These are phyloP conservation scores for Yamadazyma epiphylla DNA, from an alignment of 1,139 yeast genomes.

Conservation along the genomic window DNA sequence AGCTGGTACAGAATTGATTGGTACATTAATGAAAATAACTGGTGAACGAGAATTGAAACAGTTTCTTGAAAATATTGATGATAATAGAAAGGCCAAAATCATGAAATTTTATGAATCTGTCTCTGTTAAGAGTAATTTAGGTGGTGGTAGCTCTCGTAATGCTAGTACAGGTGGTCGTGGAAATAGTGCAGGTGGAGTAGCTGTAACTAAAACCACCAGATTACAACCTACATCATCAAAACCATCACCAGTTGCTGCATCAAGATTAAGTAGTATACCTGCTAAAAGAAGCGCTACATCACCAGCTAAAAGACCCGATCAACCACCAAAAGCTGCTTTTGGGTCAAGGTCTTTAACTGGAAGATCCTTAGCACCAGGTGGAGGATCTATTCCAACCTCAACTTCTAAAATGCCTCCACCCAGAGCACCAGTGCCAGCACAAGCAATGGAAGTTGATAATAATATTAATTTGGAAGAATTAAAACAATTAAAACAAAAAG, in stretches of 20 bases:
- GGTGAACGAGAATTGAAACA: constrained; percentile 68
- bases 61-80: constrained; percentile 68
- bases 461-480: constrained; percentile 43
- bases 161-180: constrained; percentile 4
- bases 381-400: constrained; percentile 12
- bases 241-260: constrained; percentile 2
- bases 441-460: constrained; percentile 10
- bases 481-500: constrained; percentile 49
- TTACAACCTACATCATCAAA: constrained; percentile 7
- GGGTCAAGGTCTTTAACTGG: constrained; percentile 37
- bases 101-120: constrained; percentile 55
- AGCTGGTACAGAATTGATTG: constrained; percentile 75
- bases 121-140: constrained; percentile 49
- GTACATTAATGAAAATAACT: constrained; percentile 75
- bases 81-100: constrained; percentile 66
- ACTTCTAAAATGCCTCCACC: constrained; percentile 5
- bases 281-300: constrained; percentile 66
- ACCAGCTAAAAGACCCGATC: constrained; percentile 49
- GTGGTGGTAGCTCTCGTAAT: constrained; percentile 13
- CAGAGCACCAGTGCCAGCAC: constrained; percentile 2
- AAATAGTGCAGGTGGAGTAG: constrained; percentile 1
- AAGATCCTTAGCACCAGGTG: constrained; percentile 25
- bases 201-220: constrained; percentile 1
- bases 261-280: constrained; percentile 35
- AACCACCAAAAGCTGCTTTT: constrained; percentile 23